Percentiles rank a stretch among this genome's conserved stretches.
Evolutionary conservation across 352 stramenopile species (phyloP).

Genomic region (Blastocystis sp.): DNA sequence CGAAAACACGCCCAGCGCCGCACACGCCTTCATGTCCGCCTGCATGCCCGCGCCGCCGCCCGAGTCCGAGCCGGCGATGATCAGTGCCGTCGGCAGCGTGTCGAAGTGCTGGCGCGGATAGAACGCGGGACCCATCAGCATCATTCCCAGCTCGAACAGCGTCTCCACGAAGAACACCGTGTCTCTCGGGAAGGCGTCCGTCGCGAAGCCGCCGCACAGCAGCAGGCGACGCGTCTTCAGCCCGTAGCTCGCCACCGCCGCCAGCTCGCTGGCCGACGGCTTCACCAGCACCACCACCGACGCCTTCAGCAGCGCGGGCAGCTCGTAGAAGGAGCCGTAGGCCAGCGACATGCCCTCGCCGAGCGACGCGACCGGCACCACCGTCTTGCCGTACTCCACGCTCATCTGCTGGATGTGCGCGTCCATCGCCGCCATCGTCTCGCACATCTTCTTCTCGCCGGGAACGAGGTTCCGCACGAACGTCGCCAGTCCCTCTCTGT

Average conservation of each 20-base stretch:
- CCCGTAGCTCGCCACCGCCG: slow-evolving; percentile 35
- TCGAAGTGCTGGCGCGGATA: slow-evolving; percentile 47
- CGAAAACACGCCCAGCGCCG: slow-evolving; percentile 69
- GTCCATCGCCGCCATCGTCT: background rate
- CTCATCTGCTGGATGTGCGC: slow-evolving; percentile 6
- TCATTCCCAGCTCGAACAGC: slow-evolving; percentile 43
- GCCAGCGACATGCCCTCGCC: background rate
- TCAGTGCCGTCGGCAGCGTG: slow-evolving; percentile 67
- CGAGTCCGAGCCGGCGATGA: slow-evolving; percentile 81
- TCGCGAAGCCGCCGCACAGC: background rate
- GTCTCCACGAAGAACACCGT: slow-evolving; percentile 55
- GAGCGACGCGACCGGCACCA: background rate
- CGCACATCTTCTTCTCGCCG: background rate
- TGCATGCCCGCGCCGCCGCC: slow-evolving; percentile 80
- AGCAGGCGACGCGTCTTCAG: slow-evolving; percentile 34
- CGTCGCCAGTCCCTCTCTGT: background rate
- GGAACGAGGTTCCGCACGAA: background rate
- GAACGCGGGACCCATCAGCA: slow-evolving; percentile 41
- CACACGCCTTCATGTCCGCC: slow-evolving; percentile 80
- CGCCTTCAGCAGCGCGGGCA: slow-evolving; percentile 38
- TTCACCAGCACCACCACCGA: background rate
- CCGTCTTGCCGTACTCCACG: slow-evolving; percentile 33
- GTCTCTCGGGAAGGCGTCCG: slow-evolving; percentile 24
- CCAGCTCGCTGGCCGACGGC: slow-evolving; percentile 31
- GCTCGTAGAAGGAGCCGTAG: slow-evolving; percentile 11